Evolutionary conservation across 163 green algal genomes (phyloP).

Genomic region (Prototheca wickerhamii): DNA sequence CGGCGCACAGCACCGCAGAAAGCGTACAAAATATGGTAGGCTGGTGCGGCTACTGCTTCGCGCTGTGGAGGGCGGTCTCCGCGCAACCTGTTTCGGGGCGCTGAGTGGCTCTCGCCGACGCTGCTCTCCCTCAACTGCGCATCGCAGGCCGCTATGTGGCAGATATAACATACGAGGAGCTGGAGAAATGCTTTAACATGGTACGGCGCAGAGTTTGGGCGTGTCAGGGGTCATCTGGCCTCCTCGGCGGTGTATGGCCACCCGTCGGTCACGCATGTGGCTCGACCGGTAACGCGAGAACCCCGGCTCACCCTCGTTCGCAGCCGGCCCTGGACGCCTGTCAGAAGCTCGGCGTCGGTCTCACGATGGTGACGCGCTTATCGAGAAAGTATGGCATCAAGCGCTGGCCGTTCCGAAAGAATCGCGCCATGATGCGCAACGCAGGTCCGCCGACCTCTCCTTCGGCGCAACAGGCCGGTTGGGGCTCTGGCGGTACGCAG

Average conservation of each 20-base stretch:
- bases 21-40: neutral
- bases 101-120: no score
- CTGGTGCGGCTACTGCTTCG: no score
- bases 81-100: no score
- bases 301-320: neutral
- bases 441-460: neutral
- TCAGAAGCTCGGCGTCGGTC: slow-evolving; percentile 48
- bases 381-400: slow-evolving; percentile 55
- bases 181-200: neutral
- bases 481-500: no score
- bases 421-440: neutral
- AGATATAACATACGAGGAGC: slow-evolving; percentile 1
- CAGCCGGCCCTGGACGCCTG: slow-evolving; percentile 54
- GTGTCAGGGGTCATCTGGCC: no score
- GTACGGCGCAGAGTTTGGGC: no score
- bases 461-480: no score
- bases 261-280: no score
- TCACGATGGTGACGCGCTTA: slow-evolving; percentile 67
- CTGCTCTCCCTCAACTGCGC: neutral
- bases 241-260: no score
- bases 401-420: slow-evolving; percentile 40
- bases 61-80: no score
- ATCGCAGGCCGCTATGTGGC: neutral
- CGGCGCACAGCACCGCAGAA: neutral
- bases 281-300: no score